Evolutionary conservation across 2,329 filamentous ascomycete genomes (phyloP).

Genomic region (Colletotrichum cuscutae): DNA sequence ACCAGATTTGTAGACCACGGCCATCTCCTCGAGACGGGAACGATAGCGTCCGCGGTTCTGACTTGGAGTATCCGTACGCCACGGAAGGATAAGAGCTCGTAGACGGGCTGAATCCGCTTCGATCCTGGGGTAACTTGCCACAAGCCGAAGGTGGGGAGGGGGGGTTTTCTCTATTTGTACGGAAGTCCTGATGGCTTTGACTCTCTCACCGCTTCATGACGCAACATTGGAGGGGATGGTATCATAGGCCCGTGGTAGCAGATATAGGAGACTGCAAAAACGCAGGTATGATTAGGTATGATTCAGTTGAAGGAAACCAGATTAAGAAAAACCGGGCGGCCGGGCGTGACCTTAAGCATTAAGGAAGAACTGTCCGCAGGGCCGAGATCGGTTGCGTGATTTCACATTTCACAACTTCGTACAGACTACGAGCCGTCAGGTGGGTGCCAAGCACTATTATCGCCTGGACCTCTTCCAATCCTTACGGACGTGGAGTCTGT

Average conservation of each 20-base stretch:
- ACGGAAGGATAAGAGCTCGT: not conserved
- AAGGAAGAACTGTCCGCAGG: not conserved
- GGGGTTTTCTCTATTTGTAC: slow-evolving; percentile 22
- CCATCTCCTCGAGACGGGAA: not conserved
- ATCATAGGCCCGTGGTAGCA: slow-evolving; percentile 26
- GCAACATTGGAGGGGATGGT: slow-evolving; percentile 33
- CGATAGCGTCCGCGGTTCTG: not conserved
- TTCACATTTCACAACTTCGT: slow-evolving; percentile 7
- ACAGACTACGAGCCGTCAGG: not conserved
- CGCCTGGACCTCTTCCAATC: not conserved
- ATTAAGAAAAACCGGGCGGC: not conserved
- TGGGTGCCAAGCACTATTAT: not conserved
- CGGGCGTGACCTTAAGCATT: not conserved
- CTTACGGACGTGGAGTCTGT: not conserved
- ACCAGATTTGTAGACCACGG: slow-evolving; percentile 7
- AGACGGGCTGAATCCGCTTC: not conserved
- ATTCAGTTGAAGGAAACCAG: slow-evolving; percentile 10
- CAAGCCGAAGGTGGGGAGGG: slow-evolving; percentile 3
- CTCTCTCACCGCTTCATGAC: slow-evolving; percentile 35
- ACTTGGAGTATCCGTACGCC: not conserved
- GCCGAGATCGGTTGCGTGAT: slow-evolving; percentile 29
- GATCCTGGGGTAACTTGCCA: not conserved
- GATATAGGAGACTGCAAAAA: not conserved
- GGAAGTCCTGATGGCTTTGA: slow-evolving; percentile 17
- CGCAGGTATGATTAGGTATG: slow-evolving; percentile 19